Evolutionary conservation across 2,329 filamentous ascomycete species (phyloP).

Genomic region (Fusarium newnesense): DNA sequence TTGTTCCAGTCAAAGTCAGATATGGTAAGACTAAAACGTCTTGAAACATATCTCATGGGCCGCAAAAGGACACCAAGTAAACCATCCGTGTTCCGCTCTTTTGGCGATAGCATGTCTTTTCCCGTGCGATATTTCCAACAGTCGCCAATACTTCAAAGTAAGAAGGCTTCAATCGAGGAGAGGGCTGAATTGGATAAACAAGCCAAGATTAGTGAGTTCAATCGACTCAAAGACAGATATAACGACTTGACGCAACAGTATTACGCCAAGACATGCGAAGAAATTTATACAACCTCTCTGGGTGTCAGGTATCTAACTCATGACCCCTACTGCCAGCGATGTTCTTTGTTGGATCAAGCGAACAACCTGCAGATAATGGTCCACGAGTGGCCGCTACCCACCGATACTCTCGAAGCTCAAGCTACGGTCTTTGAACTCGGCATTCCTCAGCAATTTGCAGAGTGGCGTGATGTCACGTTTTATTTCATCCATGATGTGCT

Average conservation of each 20-base stretch:
- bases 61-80: neutral
- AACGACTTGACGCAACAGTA: conserved; percentile 15
- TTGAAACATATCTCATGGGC: conserved; percentile 57
- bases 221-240: conserved; percentile 8
- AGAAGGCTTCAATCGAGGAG: conserved; percentile 48
- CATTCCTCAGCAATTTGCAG: conserved; percentile 52
- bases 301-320: conserved; percentile 13
- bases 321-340: conserved; percentile 49
- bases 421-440: conserved; percentile 64
- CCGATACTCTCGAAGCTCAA: conserved; percentile 48
- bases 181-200: conserved; percentile 45
- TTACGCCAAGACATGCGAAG: conserved; percentile 1
- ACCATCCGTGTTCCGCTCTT: conserved; percentile 34
- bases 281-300: neutral
- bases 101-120: conserved; percentile 30
- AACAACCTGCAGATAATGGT: conserved; percentile 54
- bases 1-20: conserved; percentile 56
- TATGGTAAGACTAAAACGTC: conserved; percentile 55
- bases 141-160: conserved; percentile 47
- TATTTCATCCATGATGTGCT: conserved; percentile 56
- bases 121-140: conserved; percentile 29
- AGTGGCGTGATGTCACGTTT: conserved; percentile 62
- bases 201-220: conserved; percentile 29
- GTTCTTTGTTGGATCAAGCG: conserved; percentile 46
- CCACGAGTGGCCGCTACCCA: conserved; percentile 68